Conservation (phyloP, 371 early-diverging fungal species). For the Zychaea mexicana region DNA sequence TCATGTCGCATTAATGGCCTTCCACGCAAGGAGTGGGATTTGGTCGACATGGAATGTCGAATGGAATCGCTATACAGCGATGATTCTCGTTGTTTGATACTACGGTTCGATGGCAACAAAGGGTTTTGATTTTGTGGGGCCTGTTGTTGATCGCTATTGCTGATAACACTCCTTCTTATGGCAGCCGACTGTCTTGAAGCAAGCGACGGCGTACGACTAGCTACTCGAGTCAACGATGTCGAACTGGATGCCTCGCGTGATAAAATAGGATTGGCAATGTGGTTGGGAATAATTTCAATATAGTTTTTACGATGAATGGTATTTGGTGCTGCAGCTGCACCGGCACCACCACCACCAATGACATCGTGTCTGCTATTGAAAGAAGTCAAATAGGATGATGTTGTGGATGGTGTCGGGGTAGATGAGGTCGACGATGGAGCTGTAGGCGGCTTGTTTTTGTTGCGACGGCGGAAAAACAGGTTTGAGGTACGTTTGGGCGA, state of each 20-base stretch:
- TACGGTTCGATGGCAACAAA: slow-evolving; percentile 28
- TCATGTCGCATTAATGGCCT: slow-evolving; percentile 22
- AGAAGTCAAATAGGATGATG: neutral
- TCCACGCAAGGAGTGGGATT: slow-evolving; percentile 22
- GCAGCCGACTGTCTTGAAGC: slow-evolving; percentile 7
- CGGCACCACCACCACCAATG: neutral
- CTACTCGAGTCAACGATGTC: slow-evolving; percentile 6
- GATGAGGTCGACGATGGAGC: slow-evolving; percentile 13
- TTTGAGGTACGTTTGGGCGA: slow-evolving; percentile 26
- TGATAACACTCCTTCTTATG: slow-evolving; percentile 16
- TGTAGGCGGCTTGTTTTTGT: slow-evolving; percentile 21
- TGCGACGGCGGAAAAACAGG: slow-evolving; percentile 33
- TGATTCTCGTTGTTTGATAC: slow-evolving; percentile 35
- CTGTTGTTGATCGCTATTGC: slow-evolving; percentile 13
- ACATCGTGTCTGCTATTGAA: neutral
- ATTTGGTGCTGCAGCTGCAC: neutral
- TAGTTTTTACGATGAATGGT: slow-evolving; percentile 29
- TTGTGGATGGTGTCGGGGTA: neutral
- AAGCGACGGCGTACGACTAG: slow-evolving; percentile 1
- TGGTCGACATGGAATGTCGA: slow-evolving; percentile 35
- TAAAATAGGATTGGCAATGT: neutral
- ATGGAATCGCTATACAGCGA: slow-evolving; percentile 42
- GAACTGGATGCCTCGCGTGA: neutral
- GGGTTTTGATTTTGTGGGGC: slow-evolving; percentile 16
- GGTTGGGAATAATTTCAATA: slow-evolving; percentile 38